Base-by-base conservation (phyloP, 148 eudicot genomes). In the Chenopodium album region DNA sequence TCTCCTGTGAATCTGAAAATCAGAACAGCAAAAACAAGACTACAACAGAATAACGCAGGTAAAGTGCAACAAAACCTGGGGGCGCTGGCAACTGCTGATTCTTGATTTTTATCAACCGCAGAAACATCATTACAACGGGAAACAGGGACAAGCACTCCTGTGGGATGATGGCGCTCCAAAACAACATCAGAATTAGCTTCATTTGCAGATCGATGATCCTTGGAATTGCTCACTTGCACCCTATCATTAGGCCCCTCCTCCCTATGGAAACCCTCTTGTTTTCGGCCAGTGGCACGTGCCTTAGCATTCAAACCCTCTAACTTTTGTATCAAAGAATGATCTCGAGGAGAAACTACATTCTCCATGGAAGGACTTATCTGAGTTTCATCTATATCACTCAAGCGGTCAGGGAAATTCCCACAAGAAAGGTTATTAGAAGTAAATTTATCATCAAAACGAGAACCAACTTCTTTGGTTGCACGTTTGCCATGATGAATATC, bases 231-330 rank as follows among this genome's bases (percentile, higher is more conserved):
- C 31, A 78, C 70, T 72, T 83, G 85, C 29, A 78, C 84, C 80
- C 86, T 82, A 59, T 76, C 75, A 73, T 67, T 84, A 46, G 83
- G 84, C 72, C 83, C 90, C 68, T 86, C 90, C 82, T 86, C 90
- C 82, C 84, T 81, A 52, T 70, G 65, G 76, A 82, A 80, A 76
- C 76, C 78, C 76, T 87, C 92, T 77, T 85, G 79, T 29, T 86
- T 84, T 66, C 80, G 91, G 85, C 91, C 98, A 74, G 92, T 86
- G 76, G 86, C 87, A 69, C 97, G 91, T 11, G 85, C 85, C 89
- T 94, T 94, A 14, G 91, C 97, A 92, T 97, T 97, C 73, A 92
- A 84, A 79, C 91, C 92, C 78, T 92, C 99, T 73, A 97, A 90
- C 78, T 92, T 94, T 81, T 91, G 90, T 72, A 97, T 90, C 87